phyloP scores from a whole-genome alignment of 2,329 filamentous ascomycete species.

The Xylogone sp. region DNA sequence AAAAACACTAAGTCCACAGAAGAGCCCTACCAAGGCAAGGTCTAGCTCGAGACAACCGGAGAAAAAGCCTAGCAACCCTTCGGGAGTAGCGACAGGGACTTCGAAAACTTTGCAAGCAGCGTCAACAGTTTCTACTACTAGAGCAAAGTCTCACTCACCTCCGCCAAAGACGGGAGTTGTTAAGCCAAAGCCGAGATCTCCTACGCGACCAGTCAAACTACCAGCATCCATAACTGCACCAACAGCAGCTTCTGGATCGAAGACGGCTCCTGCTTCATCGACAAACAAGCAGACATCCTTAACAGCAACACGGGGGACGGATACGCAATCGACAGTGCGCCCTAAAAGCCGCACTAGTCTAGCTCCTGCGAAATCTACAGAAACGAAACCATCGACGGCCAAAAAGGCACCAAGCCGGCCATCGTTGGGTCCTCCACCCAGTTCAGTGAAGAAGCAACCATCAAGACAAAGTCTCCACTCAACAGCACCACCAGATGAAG shows the following conservation, averaged over 20 bases:
- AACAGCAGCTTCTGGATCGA: slow-evolving; percentile 66
- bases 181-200: slow-evolving; percentile 63
- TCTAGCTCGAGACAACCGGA: slow-evolving; percentile 19
- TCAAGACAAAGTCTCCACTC: slow-evolving; percentile 48
- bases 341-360: slow-evolving; percentile 24
- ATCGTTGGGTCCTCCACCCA: slow-evolving; percentile 49
- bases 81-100: slow-evolving; percentile 11
- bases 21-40: slow-evolving; percentile 19
- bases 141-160: slow-evolving; percentile 21
- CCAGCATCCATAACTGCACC: slow-evolving; percentile 66
- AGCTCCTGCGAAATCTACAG: slow-evolving; percentile 10
- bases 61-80: slow-evolving; percentile 13
- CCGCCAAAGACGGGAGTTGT: slow-evolving; percentile 35
- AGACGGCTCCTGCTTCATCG: slow-evolving; percentile 39
- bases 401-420: slow-evolving; percentile 20
- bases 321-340: slow-evolving; percentile 27
- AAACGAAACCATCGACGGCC: slow-evolving; percentile 20
- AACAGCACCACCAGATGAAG: slow-evolving; percentile 58
- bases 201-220: slow-evolving; percentile 63
- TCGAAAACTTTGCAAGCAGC: slow-evolving; percentile 20
- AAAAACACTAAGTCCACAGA: slow-evolving; percentile 33
- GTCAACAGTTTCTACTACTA: slow-evolving; percentile 14
- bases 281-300: slow-evolving; percentile 36
- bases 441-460: slow-evolving; percentile 41
- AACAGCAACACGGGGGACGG: slow-evolving; percentile 31